phyloP scores from a whole-genome alignment of 768 basidiomycete genomes.

The Trametes meyenii region DNA sequence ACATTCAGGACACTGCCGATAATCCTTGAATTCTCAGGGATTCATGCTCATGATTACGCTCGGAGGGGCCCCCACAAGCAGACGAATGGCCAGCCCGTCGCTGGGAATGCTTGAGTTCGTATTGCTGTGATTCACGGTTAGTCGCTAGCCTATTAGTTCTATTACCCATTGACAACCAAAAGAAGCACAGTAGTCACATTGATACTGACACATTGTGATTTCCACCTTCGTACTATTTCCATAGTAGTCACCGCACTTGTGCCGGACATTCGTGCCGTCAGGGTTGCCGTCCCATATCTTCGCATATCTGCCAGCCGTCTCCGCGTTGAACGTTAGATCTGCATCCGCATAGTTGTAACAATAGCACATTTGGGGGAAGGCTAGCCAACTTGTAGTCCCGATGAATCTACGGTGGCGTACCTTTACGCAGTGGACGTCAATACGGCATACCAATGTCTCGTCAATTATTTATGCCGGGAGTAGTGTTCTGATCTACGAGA shows the following conservation, averaged over 20 bases:
- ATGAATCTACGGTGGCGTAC: no score
- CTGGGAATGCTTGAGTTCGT: slow-evolving; percentile 12
- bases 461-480: no score
- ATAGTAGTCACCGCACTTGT: not conserved
- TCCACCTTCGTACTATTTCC: not conserved
- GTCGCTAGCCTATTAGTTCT: not conserved
- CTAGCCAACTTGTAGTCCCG: no score
- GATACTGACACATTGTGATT: no score
- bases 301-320: not conserved
- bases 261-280: not conserved
- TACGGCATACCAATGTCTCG: no score
- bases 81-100: slow-evolving; percentile 20
- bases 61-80: slow-evolving; percentile 25
- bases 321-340: slow-evolving; percentile 1
- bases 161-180: no score
- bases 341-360: not conserved
- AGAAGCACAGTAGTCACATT: not conserved
- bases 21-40: slow-evolving; percentile 22
- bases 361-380: not conserved
- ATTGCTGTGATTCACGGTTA: not conserved
- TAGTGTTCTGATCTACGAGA: no score
- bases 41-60: slow-evolving; percentile 34
- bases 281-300: not conserved
- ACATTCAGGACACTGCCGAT: not conserved
- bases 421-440: no score